Base-by-base conservation (phyloP, 441 rosid species). In the Omphalea diandra region DNA sequence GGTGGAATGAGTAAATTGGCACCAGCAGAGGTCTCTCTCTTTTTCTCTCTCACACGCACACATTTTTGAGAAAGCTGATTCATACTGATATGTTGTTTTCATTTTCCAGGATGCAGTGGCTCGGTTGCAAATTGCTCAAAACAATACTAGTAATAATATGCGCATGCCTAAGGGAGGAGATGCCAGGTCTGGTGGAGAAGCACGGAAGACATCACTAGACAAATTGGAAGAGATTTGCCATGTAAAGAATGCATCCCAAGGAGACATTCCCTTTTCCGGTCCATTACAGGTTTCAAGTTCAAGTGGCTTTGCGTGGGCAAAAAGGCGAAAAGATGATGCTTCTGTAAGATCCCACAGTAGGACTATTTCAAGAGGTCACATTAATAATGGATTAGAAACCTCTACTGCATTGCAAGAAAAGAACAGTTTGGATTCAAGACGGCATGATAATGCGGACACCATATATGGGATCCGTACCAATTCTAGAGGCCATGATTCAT, bases 261-360 rank as follows among this genome's bases (percentile, higher is more conserved):
- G 90, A 36, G 97, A 94, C 74, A 77, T 88, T 72, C 97, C 94
- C 69, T 88, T 86, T 77, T 90, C 97, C 46, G 95, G 95, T 44
- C 97, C 94, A 4, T 75, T 90, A 53, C 95, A 88, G 80, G 89
- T 94, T 71, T 85, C 98, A 63, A 71, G 82, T 54, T 94, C 98
- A 50, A 87, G 88, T 78, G 93, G 97, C 77, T 94, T 94, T 83
- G 91, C 93, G 44, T 91, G 98, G 98, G 97, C 94, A 29, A 91
- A 81, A 79, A 83, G 92, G 49, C 79, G 78, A 68, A 90, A 78
- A 79, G 93, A 87, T 61, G 87, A 85, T 69, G 78, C 77, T 68
- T 71, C 87, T 41, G 44, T 65, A 70, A 84, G 84, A 74, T 85
- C 94, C 66, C 90, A 84, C 76, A 67, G 54, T 46, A 83, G 97